Percentiles rank a stretch among this genome's conserved stretches.
Evolutionary conservation across 2,329 filamentous ascomycete genomes (phyloP).

Genomic region (Colletotrichum falcatum): DNA sequence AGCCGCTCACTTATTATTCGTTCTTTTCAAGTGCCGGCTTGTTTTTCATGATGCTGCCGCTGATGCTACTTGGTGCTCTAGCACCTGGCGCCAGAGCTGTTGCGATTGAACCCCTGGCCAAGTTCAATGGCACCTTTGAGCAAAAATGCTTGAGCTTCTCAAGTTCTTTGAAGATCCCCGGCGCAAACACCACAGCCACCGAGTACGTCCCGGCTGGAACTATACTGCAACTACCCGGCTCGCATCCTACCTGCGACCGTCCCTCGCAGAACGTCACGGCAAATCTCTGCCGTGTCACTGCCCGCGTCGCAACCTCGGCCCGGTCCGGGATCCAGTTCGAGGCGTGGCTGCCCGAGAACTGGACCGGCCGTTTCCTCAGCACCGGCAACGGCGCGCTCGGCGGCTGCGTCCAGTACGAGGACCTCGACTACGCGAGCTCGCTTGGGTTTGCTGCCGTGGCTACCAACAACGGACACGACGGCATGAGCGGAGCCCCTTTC

Average conservation of each 20-base stretch:
- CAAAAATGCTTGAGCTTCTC: slow-evolving; percentile 44
- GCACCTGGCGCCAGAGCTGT: slow-evolving; percentile 2
- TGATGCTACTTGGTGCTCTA: neutral
- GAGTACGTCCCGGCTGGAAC: slow-evolving; percentile 47
- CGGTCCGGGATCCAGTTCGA: slow-evolving; percentile 57
- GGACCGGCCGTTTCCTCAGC: slow-evolving; percentile 58
- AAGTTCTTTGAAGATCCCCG: slow-evolving; percentile 47
- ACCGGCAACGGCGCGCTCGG: slow-evolving; percentile 61
- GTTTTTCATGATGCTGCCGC: slow-evolving; percentile 7
- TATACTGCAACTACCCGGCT: slow-evolving; percentile 50
- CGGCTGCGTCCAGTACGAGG: slow-evolving; percentile 59
- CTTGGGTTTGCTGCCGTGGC: slow-evolving; percentile 59
- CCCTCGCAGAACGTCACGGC: slow-evolving; percentile 42
- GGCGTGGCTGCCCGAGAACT: slow-evolving; percentile 59
- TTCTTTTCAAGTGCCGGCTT: neutral
- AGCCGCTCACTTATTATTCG: neutral
- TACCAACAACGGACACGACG: slow-evolving; percentile 64
- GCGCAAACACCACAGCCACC: slow-evolving; percentile 41
- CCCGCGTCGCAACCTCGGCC: slow-evolving; percentile 52
- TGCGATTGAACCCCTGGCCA: neutral
- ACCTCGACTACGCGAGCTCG: slow-evolving; percentile 54
- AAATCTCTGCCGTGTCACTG: slow-evolving; percentile 46
- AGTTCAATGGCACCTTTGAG: neutral
- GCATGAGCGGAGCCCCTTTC: slow-evolving; percentile 46
- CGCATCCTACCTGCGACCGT: slow-evolving; percentile 51